phyloP scores from a whole-genome alignment of 2,329 filamentous ascomycete genomes.

The Penicillium sp. region DNA sequence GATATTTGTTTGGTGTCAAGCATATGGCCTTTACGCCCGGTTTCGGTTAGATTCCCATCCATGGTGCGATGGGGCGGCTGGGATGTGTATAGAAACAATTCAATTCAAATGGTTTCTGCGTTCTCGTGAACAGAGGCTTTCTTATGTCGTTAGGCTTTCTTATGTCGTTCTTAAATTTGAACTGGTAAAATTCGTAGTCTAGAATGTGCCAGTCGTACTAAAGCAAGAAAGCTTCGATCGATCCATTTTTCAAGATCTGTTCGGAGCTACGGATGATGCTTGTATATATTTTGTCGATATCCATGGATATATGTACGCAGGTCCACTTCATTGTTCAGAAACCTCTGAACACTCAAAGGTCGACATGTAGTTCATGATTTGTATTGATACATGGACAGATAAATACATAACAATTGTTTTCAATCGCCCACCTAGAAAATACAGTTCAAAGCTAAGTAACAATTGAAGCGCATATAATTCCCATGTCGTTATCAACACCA shows the following conservation, averaged over 20 bases:
- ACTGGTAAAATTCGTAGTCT: not conserved
- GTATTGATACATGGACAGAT: too few species aligned
- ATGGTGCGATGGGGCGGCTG: constrained; percentile 34
- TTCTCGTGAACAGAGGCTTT: constrained; percentile 9
- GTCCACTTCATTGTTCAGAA: not conserved
- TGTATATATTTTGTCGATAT: not conserved
- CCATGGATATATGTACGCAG: not conserved
- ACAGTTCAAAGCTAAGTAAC: not conserved
- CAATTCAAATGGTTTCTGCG: constrained; percentile 34
- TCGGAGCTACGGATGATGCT: not conserved
- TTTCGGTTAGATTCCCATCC: constrained; percentile 21
- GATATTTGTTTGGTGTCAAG: constrained; percentile 31
- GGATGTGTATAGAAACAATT: constrained; percentile 44
- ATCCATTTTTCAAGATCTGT: not conserved
- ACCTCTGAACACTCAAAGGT: too few species aligned
- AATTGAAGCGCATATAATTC: not conserved
- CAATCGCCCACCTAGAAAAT: not conserved
- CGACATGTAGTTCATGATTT: too few species aligned
- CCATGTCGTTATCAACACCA: not conserved
- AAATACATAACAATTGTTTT: too few species aligned
- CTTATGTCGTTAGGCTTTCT: constrained; percentile 5
- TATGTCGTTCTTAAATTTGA: not conserved
- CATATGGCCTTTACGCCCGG: constrained; percentile 20
- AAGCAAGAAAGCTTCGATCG: not conserved
- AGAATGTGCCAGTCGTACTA: not conserved